Percentiles rank a stretch among this genome's conserved stretches.
Evolutionary conservation across 768 basidiomycete genomes (phyloP).

Genomic region (Tephrocybe sp.): DNA sequence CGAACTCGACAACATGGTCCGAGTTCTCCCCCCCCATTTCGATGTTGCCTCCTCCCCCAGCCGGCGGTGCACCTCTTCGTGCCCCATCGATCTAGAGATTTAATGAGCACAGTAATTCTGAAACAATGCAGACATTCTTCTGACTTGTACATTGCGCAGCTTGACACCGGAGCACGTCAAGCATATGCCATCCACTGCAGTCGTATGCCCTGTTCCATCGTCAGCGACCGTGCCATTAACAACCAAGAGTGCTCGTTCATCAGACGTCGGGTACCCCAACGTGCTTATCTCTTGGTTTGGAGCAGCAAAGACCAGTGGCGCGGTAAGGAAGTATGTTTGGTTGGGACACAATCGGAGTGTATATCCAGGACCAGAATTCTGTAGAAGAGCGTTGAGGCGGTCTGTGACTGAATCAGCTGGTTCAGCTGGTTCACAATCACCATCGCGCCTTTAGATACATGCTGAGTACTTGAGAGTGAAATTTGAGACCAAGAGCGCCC

Average conservation of each 20-base stretch:
- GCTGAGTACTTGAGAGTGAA: too few relatives aligned
- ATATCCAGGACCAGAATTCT: slow-evolving; percentile 66
- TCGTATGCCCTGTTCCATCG: slow-evolving; percentile 68
- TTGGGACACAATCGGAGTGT: slow-evolving; percentile 65
- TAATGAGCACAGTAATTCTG: neutral
- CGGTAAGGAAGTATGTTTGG: slow-evolving; percentile 60
- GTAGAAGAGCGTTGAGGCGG: slow-evolving; percentile 64
- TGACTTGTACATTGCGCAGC: slow-evolving; percentile 72
- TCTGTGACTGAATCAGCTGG: slow-evolving; percentile 63
- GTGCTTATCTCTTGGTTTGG: slow-evolving; percentile 83
- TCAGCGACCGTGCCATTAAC: slow-evolving; percentile 59
- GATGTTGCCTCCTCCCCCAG: slow-evolving; percentile 71
- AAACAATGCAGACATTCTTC: neutral
- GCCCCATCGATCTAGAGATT: slow-evolving; percentile 68
- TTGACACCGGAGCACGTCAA: slow-evolving; percentile 55
- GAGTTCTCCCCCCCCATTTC: slow-evolving; percentile 81
- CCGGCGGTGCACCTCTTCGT: slow-evolving; percentile 51
- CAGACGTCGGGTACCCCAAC: slow-evolving; percentile 67
- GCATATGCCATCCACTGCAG: slow-evolving; percentile 71
- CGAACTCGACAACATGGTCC: slow-evolving; percentile 74
- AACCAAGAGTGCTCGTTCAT: slow-evolving; percentile 65
- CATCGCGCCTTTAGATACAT: neutral
- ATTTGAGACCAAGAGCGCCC: too few relatives aligned
- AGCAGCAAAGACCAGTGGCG: slow-evolving; percentile 65
- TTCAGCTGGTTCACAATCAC: slow-evolving; percentile 43